These are phyloP conservation scores for Dentipellis fragilis DNA, from an alignment of 768 basidiomycete species.

Conservation along the genomic window DNA sequence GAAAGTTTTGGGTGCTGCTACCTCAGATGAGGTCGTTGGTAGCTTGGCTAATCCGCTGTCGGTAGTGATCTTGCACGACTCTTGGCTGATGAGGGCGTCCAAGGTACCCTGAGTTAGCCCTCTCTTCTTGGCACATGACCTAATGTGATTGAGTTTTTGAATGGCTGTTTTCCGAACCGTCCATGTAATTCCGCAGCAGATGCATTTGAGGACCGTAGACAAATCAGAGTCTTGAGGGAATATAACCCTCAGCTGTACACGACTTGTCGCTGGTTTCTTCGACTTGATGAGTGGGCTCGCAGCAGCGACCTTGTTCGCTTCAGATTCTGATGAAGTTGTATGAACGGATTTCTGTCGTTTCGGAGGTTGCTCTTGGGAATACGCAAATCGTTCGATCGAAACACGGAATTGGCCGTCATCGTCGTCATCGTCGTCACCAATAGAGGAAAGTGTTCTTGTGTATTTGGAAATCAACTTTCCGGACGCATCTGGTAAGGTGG, in stretches of 20 bases:
- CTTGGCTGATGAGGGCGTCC: conserved; percentile 37
- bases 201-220: conserved; percentile 41
- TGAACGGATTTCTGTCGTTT: conserved; percentile 19
- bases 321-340: too few relatives aligned
- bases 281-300: too few relatives aligned
- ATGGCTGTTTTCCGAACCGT: conserved; percentile 52
- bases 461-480: too few relatives aligned
- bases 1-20: conserved; percentile 4
- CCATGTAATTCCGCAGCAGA: conserved; percentile 59
- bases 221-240: conserved; percentile 29
- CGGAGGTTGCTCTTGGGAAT: conserved; percentile 8
- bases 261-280: too few relatives aligned
- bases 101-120: conserved; percentile 46
- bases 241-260: too few relatives aligned
- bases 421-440: not conserved
- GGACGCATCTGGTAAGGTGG: too few relatives aligned
- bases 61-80: conserved; percentile 20
- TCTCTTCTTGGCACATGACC: conserved; percentile 56
- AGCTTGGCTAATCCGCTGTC: not conserved
- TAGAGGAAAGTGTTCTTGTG: not conserved
- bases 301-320: too few relatives aligned
- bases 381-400: not conserved
- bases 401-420: not conserved
- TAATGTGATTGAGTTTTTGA: conserved; percentile 62
- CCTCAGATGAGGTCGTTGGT: not conserved